Base-by-base conservation (phyloP, 768 basidiomycete species). In the Jaapia argillacea region DNA sequence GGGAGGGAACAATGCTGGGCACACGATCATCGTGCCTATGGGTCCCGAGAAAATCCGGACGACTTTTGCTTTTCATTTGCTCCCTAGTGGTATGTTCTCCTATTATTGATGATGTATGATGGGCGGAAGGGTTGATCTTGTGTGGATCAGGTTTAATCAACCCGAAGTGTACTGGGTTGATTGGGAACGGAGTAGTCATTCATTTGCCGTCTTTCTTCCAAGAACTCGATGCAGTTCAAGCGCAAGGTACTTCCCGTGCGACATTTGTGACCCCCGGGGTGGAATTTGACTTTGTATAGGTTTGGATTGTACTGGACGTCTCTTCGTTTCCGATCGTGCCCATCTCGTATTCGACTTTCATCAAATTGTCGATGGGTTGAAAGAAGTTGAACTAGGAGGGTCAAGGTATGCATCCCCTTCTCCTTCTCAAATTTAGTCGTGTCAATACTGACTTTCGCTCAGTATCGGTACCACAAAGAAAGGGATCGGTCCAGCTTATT, bases 301-400 rank as follows among this genome's bases (percentile, higher is more conserved):
- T 16, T 77, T 99, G 33, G 73, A 85, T 55, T 94, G 89, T 64
- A 75, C 77, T 7, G 74, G 75, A 45, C 81, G 96, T 25, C 65
- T 99, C 16, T 85, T 96, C 60, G 72, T 99, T 52, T 98, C 94
- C 21, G 92, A 98, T 65, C 83, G 96, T 49, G 90, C 96, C 3
- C 90, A 94, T 50, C 81, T 99, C 48, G 96, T 99, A 25, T 92
- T 99, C 57, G 96, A 98, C 60, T 98, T 99, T 63, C 96, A 99
- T 65, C 96, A 99, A 68, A 97, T 98, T 56, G 96, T 98, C 23
- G 96, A 99, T 58, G 96, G 96, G 4, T 68, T 99, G 56, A 99
- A 98, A 61, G 96, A 99, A 62, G 89, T 91, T 28, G 96, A 98
- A 60, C 76, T 98, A 20, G 96, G 96, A 20, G 87, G 89, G 6